A percentile compares a stretch with the other conserved stretches of the same genome.
These are phyloP conservation scores for Quercus tomentella DNA, from an alignment of 331 rosid species.

Conservation along the genomic window DNA sequence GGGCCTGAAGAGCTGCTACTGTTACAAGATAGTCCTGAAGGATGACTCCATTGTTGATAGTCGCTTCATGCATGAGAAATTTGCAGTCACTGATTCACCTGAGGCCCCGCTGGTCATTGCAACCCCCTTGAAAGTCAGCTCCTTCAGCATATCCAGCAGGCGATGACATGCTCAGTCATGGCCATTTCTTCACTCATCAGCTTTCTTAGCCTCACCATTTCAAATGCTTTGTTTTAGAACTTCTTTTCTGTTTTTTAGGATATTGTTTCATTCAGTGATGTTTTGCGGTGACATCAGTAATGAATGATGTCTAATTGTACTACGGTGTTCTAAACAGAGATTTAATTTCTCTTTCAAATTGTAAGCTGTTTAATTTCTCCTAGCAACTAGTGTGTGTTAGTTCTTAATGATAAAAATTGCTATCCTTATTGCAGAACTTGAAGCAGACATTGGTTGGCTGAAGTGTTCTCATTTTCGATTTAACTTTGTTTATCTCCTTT, in stretches of 20 bases:
- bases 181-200: slow-evolving; percentile 9
- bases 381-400: neutral
- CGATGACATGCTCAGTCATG: slow-evolving; percentile 35
- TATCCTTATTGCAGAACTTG: neutral
- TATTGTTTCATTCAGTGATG: slow-evolving; percentile 13
- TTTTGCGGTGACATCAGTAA: slow-evolving; percentile 17
- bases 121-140: slow-evolving; percentile 96
- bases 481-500: neutral
- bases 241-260: slow-evolving; percentile 23
- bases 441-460: neutral
- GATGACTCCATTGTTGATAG: slow-evolving; percentile 95
- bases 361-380: neutral
- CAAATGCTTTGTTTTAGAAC: slow-evolving; percentile 21
- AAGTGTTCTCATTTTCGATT: neutral
- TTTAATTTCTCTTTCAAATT: neutral
- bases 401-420: neutral
- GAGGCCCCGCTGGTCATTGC: slow-evolving; percentile 98
- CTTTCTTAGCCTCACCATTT: slow-evolving; percentile 29
- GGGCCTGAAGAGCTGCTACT: slow-evolving; percentile 95
- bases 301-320: slow-evolving; percentile 24
- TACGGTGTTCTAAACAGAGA: neutral
- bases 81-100: slow-evolving; percentile 85
- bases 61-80: slow-evolving; percentile 95
- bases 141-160: slow-evolving; percentile 90
- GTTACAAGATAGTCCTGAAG: slow-evolving; percentile 92